Conservation (phyloP, 257 asterid genomes). For the Plantago major region DNA sequence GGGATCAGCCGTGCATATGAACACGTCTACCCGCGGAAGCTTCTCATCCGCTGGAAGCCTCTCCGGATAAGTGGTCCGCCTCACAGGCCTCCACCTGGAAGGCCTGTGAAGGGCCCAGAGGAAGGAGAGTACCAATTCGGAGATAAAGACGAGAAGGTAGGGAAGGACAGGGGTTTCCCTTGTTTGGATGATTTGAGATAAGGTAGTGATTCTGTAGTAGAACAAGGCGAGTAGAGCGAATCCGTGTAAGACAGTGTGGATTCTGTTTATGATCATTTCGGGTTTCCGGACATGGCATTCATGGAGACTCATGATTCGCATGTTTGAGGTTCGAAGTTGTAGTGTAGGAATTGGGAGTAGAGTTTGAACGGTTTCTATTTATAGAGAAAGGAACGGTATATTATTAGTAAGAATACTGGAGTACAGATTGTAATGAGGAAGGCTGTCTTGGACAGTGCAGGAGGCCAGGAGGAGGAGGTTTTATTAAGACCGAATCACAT, state of each 20-base stretch:
- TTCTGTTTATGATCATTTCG: slow-evolving; percentile 2
- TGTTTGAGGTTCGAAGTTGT: not conserved
- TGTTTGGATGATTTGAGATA: not conserved
- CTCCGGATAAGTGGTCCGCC: slow-evolving; percentile 5
- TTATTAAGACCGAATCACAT: no score
- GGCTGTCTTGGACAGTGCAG: no score
- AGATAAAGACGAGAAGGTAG: not conserved
- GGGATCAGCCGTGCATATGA: slow-evolving; percentile 13
- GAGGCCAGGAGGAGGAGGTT: no score
- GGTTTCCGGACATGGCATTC: slow-evolving; percentile 5
- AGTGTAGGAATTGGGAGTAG: not conserved
- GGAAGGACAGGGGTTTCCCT: slow-evolving; percentile 2
- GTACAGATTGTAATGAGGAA: no score
- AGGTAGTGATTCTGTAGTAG: slow-evolving; percentile 9
- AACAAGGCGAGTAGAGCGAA: slow-evolving; percentile 2
- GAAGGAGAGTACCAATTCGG: slow-evolving; percentile 3
- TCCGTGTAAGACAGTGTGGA: not conserved
- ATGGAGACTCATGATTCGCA: not conserved
- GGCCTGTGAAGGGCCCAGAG: slow-evolving; percentile 8
- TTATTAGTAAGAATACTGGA: no score
- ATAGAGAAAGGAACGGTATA: not conserved
- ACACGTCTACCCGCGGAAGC: slow-evolving; percentile 6
- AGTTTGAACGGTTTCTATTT: not conserved
- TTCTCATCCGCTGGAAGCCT: slow-evolving; percentile 5
- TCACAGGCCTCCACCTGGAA: slow-evolving; percentile 11